These are phyloP conservation scores for Ophiognomonia clavigignenti-juglandacearum DNA, from an alignment of 2,329 filamentous ascomycete species.

Conservation along the genomic window DNA sequence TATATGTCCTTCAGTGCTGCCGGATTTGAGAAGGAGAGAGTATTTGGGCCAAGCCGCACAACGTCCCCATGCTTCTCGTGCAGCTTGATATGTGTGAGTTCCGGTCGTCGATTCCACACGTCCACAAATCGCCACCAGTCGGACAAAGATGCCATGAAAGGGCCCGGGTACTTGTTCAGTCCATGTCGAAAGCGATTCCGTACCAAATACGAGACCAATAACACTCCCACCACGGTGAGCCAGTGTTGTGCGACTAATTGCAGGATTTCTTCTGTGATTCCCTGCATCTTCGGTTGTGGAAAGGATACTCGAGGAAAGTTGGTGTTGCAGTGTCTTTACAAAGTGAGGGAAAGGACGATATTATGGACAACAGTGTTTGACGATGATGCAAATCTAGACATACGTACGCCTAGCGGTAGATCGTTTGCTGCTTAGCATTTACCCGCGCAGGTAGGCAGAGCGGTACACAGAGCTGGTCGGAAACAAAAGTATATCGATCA, in stretches of 20 bases:
- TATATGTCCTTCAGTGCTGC: conserved; percentile 38
- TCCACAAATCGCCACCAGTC: conserved; percentile 74
- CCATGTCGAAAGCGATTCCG: conserved; percentile 50
- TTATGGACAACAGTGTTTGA: too few relatives aligned
- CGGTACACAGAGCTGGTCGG: too few relatives aligned
- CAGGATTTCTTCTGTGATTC: conserved; percentile 29
- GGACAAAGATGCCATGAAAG: conserved; percentile 60
- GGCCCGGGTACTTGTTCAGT: conserved; percentile 68
- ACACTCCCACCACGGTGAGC: conserved; percentile 30
- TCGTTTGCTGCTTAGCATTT: too few relatives aligned
- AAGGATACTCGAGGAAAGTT: too few relatives aligned
- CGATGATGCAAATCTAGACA: too few relatives aligned
- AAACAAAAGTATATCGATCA: too few relatives aligned
- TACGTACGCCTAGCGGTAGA: too few relatives aligned
- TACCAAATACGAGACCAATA: conserved; percentile 36
- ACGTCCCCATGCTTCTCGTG: conserved; percentile 31
- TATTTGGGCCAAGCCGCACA: conserved; percentile 33
- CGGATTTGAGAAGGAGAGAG: conserved; percentile 30
- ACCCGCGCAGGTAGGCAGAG: too few relatives aligned
- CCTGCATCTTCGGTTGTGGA: conserved; percentile 9
- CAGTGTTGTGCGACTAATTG: conserved; percentile 37
- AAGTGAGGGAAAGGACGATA: too few relatives aligned
- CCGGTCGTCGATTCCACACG: conserved; percentile 58
- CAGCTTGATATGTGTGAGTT: conserved; percentile 62
- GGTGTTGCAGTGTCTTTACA: too few relatives aligned